Evolutionary conservation across 306 rosid genomes (phyloP).

Genomic region (Pterocarpus macrocarpus): DNA sequence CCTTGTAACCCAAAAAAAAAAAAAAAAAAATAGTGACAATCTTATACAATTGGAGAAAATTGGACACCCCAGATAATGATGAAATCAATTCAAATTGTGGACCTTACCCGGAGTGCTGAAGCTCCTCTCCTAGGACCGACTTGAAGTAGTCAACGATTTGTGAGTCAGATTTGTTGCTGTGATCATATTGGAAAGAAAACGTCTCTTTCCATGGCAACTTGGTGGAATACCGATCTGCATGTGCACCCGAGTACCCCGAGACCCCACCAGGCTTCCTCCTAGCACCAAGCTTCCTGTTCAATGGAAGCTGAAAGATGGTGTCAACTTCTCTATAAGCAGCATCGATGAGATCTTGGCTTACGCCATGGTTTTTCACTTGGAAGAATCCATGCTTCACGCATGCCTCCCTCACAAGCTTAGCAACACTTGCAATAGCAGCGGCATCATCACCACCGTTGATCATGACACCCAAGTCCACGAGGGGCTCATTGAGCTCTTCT

Average conservation of each 20-base stretch:
- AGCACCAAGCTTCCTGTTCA: slow-evolving; percentile 48
- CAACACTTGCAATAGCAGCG: slow-evolving; percentile 51
- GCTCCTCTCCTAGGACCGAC: slow-evolving; percentile 54
- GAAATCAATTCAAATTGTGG: too few species aligned
- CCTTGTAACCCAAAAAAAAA: too few species aligned
- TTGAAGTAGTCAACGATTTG: slow-evolving; percentile 56
- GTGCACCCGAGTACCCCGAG: slow-evolving; percentile 69
- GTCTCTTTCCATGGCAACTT: slow-evolving; percentile 81
- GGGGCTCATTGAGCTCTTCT: slow-evolving; percentile 64
- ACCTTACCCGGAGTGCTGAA: slow-evolving; percentile 60
- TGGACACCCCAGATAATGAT: too few species aligned
- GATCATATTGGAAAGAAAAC: slow-evolving; percentile 47
- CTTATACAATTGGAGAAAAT: too few species aligned
- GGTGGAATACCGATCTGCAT: slow-evolving; percentile 59
- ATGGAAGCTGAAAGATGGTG: slow-evolving; percentile 61
- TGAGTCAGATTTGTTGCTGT: neutral
- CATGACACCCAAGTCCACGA: slow-evolving; percentile 58
- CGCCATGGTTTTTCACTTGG: slow-evolving; percentile 72
- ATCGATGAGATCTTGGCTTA: slow-evolving; percentile 54
- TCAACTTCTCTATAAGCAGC: slow-evolving; percentile 55
- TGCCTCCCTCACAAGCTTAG: slow-evolving; percentile 56
- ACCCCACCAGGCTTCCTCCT: slow-evolving; percentile 44
- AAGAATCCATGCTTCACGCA: slow-evolving; percentile 76
- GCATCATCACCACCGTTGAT: slow-evolving; percentile 43
- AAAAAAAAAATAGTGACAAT: too few species aligned